Conservation (phyloP, 352 stramenopile species). For the Phytopythium aichiense region DNA sequence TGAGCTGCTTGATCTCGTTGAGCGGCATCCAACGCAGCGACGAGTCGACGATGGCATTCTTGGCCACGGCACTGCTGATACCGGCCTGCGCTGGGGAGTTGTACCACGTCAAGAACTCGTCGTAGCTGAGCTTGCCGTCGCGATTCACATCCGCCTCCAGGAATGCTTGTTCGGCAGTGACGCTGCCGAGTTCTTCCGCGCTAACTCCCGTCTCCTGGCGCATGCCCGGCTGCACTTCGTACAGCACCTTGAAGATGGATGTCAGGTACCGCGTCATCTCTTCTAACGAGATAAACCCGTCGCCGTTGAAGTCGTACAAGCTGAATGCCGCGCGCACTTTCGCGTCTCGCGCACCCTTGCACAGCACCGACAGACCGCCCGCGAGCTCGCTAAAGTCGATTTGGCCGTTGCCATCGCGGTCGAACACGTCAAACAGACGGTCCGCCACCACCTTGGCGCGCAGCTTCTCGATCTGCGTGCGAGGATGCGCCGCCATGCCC, state of each 20-base stretch:
- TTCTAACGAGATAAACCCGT: constrained; percentile 80
- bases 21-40: constrained; percentile 80
- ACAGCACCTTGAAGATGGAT: constrained; percentile 86
- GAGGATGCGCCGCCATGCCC: constrained; percentile 54
- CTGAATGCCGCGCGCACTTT: constrained; percentile 83
- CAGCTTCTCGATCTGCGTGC: constrained; percentile 59
- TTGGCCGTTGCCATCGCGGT: constrained; percentile 65
- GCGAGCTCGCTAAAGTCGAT: constrained; percentile 88
- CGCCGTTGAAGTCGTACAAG: constrained; percentile 84
- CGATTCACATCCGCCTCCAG: constrained; percentile 74
- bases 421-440: constrained; percentile 79
- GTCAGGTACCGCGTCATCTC: constrained; percentile 88
- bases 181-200: constrained; percentile 66
- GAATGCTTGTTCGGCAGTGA: constrained; percentile 85
- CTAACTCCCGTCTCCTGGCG: constrained; percentile 56
- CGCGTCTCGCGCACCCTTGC: constrained; percentile 72
- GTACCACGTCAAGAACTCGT: constrained; percentile 88
- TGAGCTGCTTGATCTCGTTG: constrained; percentile 79
- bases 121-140: constrained; percentile 82
- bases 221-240: constrained; percentile 78
- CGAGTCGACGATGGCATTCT: constrained; percentile 71
- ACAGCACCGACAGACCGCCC: constrained; percentile 80
- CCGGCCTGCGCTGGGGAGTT: constrained; percentile 60
- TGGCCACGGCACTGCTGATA: constrained; percentile 64
- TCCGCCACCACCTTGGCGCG: constrained; percentile 66